A percentile compares a stretch with the other conserved stretches of the same genome.
phyloP scores from a whole-genome alignment of 768 basidiomycete genomes.

The Boletus rubescentipes region DNA sequence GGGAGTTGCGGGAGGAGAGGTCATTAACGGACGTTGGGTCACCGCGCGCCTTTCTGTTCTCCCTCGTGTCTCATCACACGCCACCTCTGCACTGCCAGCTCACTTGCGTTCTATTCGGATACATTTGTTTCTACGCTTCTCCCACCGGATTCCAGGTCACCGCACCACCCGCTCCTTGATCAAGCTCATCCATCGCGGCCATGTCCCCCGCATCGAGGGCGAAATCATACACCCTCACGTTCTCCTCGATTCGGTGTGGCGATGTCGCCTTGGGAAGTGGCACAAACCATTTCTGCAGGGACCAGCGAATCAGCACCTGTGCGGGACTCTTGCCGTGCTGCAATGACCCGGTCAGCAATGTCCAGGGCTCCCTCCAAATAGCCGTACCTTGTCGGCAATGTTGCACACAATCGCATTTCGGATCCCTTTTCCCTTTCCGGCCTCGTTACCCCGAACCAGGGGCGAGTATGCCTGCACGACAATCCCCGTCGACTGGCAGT shows the following conservation, averaged over 20 bases:
- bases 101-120: not conserved
- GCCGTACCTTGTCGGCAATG: conserved; percentile 56
- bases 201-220: conserved; percentile 64
- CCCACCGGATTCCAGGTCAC: conserved; percentile 84
- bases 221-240: conserved; percentile 73
- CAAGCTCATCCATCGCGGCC: conserved; percentile 58
- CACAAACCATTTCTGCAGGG: conserved; percentile 51
- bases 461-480: conserved; percentile 74
- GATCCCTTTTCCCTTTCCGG: conserved; percentile 31
- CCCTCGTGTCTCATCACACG: conserved; percentile 1
- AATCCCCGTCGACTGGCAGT: conserved; percentile 59
- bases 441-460: conserved; percentile 48
- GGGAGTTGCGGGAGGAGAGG: conserved; percentile 6
- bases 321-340: conserved; percentile 34
- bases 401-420: conserved; percentile 49
- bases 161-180: conserved; percentile 67
- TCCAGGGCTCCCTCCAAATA: not conserved
- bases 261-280: conserved; percentile 80
- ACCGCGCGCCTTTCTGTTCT: too few species aligned
- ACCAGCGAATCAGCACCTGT: conserved; percentile 53
- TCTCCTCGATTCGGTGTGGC: conserved; percentile 64
- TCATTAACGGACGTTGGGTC: conserved; percentile 18
- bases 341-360: not conserved
- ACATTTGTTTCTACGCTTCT: conserved; percentile 12
- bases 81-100: not conserved